These are phyloP conservation scores for Nemania abortiva DNA, from an alignment of 2,329 filamentous ascomycete species.

Conservation along the genomic window DNA sequence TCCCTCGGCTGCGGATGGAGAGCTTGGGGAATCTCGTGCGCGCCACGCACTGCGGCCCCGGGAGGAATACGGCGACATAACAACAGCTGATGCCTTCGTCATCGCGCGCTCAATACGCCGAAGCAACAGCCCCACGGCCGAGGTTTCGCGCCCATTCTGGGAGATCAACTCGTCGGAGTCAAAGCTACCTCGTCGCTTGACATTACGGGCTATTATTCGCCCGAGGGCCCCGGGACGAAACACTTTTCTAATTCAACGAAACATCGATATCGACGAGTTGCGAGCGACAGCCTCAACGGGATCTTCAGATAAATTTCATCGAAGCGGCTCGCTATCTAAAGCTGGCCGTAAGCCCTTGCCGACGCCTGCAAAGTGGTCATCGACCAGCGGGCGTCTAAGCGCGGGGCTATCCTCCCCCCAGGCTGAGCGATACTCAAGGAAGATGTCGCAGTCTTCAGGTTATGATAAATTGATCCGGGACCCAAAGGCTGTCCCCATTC, in stretches of 20 bases:
- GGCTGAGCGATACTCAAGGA: slow-evolving; percentile 12
- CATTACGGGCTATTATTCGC: slow-evolving; percentile 59
- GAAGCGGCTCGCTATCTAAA: slow-evolving; percentile 18
- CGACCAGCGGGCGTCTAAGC: slow-evolving; percentile 45
- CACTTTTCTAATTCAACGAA: slow-evolving; percentile 62
- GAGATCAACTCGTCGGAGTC: neutral
- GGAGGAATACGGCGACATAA: slow-evolving; percentile 55
- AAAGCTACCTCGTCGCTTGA: slow-evolving; percentile 44
- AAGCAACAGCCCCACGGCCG: slow-evolving; percentile 44
- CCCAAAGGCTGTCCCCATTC: slow-evolving; percentile 58
- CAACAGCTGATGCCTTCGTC: slow-evolving; percentile 61
- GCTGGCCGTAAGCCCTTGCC: slow-evolving; percentile 29
- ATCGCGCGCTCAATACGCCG: slow-evolving; percentile 57
- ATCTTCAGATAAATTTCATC: neutral
- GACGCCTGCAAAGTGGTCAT: slow-evolving; percentile 40
- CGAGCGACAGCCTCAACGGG: slow-evolving; percentile 58
- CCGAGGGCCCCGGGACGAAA: slow-evolving; percentile 57
- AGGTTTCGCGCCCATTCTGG: slow-evolving; percentile 7
- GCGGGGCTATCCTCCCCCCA: slow-evolving; percentile 39
- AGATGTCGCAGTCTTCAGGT: slow-evolving; percentile 31
- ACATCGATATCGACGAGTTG: slow-evolving; percentile 63
- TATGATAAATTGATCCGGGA: slow-evolving; percentile 46
- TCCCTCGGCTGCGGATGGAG: neutral
- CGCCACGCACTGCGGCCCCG: slow-evolving; percentile 32
- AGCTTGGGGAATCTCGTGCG: slow-evolving; percentile 44